A percentile compares a stretch with the other conserved stretches of the same genome.
Evolutionary conservation across 805 yeast genomes (phyloP).

Genomic region (Torulaspora maleeae): DNA sequence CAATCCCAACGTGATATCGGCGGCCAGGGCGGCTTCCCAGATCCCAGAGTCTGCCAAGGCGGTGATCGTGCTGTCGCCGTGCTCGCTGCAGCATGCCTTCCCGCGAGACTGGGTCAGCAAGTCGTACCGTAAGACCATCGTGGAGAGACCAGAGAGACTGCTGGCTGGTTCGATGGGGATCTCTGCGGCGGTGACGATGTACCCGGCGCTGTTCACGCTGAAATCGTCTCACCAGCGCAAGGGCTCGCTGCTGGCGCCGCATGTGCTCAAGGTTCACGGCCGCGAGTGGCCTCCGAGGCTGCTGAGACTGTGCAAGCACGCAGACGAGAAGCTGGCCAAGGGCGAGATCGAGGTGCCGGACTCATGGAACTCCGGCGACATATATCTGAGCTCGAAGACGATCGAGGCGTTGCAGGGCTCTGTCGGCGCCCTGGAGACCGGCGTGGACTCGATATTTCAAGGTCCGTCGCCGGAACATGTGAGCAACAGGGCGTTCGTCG

Average conservation of each 20-base stretch:
- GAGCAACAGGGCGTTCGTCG: slow-evolving; percentile 53
- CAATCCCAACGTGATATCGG: slow-evolving; percentile 36
- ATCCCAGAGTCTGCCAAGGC: slow-evolving; percentile 45
- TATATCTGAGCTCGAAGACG: slow-evolving; percentile 63
- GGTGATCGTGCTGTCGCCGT: slow-evolving; percentile 61
- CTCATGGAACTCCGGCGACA: slow-evolving; percentile 80
- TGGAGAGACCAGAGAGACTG: slow-evolving; percentile 77
- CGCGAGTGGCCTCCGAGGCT: slow-evolving; percentile 62
- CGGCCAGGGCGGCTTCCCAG: slow-evolving; percentile 34
- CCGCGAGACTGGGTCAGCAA: slow-evolving; percentile 74
- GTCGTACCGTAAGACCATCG: slow-evolving; percentile 59
- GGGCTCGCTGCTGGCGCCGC: slow-evolving; percentile 49
- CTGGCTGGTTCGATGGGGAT: slow-evolving; percentile 75
- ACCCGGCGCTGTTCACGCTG: slow-evolving; percentile 54
- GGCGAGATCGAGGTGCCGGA: slow-evolving; percentile 70
- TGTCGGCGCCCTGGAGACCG: slow-evolving; percentile 68
- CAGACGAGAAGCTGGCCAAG: slow-evolving; percentile 48
- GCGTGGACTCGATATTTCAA: slow-evolving; percentile 51
- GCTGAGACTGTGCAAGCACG: slow-evolving; percentile 51
- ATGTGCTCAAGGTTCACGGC: slow-evolving; percentile 70
- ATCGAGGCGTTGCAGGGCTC: slow-evolving; percentile 71
- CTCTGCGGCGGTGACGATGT: slow-evolving; percentile 66
- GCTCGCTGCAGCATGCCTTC: slow-evolving; percentile 65
- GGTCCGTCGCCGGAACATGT: slow-evolving; percentile 34
- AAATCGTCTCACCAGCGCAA: slow-evolving; percentile 39